Base-by-base conservation (phyloP, 371 early-diverging fungal species). In the Syncephalastrum racemosum region DNA sequence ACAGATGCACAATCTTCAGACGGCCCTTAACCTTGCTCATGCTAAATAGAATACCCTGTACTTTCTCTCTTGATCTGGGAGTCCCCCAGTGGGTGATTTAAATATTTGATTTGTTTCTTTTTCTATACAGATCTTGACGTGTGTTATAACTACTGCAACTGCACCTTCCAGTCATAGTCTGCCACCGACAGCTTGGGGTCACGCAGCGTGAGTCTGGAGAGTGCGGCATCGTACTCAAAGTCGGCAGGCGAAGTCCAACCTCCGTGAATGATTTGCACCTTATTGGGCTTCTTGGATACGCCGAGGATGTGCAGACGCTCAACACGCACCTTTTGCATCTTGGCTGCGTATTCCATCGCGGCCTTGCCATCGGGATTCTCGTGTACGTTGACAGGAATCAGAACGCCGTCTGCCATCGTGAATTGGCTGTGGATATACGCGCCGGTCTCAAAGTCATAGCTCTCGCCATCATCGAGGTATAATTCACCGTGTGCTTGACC, bases 391-490 rank as follows among this genome's bases (percentile, higher is more conserved):
- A 54, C 53, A n/a, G 70, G 68, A 12, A 63, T 59, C 23, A 81
- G 63, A 16, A 57, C 49, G 25, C 58, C 59, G 4, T 68, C 27
- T 14, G 51, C 46, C 57, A 74, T 84, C 8, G 23, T 61, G 57
- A 89, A 83, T 10, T 69, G 59, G 12, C 73, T 70, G 59, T 78
- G 70, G 46, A 87, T 68, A 68, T 82, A 91, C 12, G 72, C 79
- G 0, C 90, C 90, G 1, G 71, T 62, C 63, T 83, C 64, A 60
- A 85, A 90, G 41, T 73, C 83, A 61, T 83, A 96, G 4, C 88
- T 77, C 53, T 90, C 85, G n/a, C 96, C 97, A 63, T 97, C 98
- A 66, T 97, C 98, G 53, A 90, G 54, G 58, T 96, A 96, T 23
- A 97, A 66, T 16, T 62, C 48, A 22, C 98, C 98, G 10, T 64